Conservation (phyloP, 2,329 filamentous ascomycete species). For the Fusarium vanettenii region DNA sequence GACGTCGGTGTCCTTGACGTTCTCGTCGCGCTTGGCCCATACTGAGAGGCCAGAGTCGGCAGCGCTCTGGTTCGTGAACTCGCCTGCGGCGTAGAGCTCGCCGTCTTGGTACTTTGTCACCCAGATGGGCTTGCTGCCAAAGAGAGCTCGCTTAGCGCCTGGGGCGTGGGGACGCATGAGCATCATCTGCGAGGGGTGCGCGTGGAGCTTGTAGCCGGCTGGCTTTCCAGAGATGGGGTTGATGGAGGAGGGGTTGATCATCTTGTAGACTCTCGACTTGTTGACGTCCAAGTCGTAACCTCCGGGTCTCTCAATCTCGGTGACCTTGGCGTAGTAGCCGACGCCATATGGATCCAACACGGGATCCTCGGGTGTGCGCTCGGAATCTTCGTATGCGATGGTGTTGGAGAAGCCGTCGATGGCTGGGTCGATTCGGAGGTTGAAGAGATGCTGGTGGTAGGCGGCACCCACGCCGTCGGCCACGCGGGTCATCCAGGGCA, state of each 20-base stretch:
- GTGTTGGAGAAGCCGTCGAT: slow-evolving; percentile 25
- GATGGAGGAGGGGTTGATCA: slow-evolving; percentile 18
- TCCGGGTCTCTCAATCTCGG: neutral
- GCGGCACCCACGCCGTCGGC: slow-evolving; percentile 19
- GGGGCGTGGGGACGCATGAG: neutral
- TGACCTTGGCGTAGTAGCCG: neutral
- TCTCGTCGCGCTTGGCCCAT: neutral
- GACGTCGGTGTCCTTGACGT: neutral
- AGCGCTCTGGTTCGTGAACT: slow-evolving; percentile 8
- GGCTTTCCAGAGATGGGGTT: slow-evolving; percentile 6
- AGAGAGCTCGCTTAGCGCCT: slow-evolving; percentile 3
- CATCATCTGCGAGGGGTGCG: neutral
- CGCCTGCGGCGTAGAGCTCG: slow-evolving; percentile 15
- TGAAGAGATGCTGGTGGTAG: slow-evolving; percentile 27
- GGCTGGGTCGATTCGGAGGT: slow-evolving; percentile 19
- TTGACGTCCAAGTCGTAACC: slow-evolving; percentile 12
- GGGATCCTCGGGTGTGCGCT: slow-evolving; percentile 6
- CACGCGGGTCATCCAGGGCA: slow-evolving; percentile 14
- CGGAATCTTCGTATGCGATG: slow-evolving; percentile 14
- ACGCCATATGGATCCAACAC: neutral
- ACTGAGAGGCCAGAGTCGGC: neutral
- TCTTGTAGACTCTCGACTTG: slow-evolving; percentile 4
- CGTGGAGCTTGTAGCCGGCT: slow-evolving; percentile 5
- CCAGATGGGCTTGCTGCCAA: slow-evolving; percentile 10
- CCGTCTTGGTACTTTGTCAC: slow-evolving; percentile 10